Percentiles rank a stretch among this genome's conserved stretches.
These are phyloP conservation scores for Porogramme epimiltina DNA, from an alignment of 1,284 basidiomycete genomes.

Conservation along the genomic window DNA sequence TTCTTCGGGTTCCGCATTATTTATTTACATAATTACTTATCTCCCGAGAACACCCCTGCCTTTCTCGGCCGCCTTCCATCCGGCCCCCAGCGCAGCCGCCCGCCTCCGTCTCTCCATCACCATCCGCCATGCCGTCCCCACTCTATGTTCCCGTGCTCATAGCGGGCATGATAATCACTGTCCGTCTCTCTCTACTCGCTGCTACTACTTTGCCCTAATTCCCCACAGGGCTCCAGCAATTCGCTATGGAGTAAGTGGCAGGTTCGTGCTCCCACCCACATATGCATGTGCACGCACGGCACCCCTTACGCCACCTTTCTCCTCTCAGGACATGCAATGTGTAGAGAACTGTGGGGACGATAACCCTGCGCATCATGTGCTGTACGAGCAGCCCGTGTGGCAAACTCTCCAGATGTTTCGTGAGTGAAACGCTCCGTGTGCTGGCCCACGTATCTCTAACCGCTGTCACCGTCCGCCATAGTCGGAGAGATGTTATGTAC, in stretches of 20 bases:
- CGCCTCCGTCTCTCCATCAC: conserved; percentile 11
- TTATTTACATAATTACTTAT: conserved; percentile 18
- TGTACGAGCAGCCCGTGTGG: conserved; percentile 93
- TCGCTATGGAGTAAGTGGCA: conserved; percentile 83
- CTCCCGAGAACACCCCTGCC: conserved; percentile 8
- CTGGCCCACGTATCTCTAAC: conserved; percentile 28
- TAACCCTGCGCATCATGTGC: conserved; percentile 55
- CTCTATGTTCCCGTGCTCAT: conserved; percentile 55
- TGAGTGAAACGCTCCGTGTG: conserved; percentile 44
- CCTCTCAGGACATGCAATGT: conserved; percentile 86
- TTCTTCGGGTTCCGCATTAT: conserved; percentile 5
- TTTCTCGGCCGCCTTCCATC: conserved; percentile 12
- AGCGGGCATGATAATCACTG: conserved; percentile 81
- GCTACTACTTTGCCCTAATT: conserved; percentile 14
- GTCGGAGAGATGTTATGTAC: conserved; percentile 91
- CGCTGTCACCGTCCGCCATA: conserved; percentile 41
- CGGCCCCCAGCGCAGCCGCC: conserved; percentile 7
- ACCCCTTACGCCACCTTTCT: conserved; percentile 8
- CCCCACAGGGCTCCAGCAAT: conserved; percentile 69
- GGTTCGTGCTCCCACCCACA: conserved; percentile 43
- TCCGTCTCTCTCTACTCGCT: conserved; percentile 24
- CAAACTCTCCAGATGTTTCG: conserved; percentile 93
- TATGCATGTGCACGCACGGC: conserved; percentile 15
- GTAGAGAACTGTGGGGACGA: conserved; percentile 84
- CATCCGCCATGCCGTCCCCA: conserved; percentile 33